phyloP scores from a whole-genome alignment of 2,329 filamentous ascomycete species.

The Penicillium hordei region DNA sequence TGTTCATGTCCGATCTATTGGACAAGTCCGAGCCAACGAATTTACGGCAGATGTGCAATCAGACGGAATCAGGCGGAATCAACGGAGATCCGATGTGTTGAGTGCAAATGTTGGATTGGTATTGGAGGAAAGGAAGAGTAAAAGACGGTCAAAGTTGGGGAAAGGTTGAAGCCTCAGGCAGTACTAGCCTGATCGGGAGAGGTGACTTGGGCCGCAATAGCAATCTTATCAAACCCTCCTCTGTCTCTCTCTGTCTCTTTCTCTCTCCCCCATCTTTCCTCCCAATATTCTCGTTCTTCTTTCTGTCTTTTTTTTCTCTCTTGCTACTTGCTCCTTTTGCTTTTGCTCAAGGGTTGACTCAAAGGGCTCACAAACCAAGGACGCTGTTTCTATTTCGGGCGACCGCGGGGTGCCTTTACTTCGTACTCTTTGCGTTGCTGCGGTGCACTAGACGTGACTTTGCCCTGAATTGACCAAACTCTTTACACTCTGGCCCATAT shows the following conservation, averaged over 20 bases:
- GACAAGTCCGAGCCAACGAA: not conserved
- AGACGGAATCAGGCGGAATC: not conserved
- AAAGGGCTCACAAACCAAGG: not conserved
- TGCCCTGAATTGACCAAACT: not conserved
- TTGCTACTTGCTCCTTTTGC: not conserved
- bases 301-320: slow-evolving; percentile 1
- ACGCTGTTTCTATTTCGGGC: not conserved
- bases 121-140: slow-evolving; percentile 4
- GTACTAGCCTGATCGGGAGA: slow-evolving; percentile 27
- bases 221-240: slow-evolving; percentile 15
- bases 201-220: slow-evolving; percentile 28
- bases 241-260: slow-evolving; percentile 3
- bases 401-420: not conserved
- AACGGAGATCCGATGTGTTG: not conserved
- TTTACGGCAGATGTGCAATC: not conserved
- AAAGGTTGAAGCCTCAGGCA: slow-evolving; percentile 17
- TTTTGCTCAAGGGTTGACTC: not conserved
- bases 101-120: not conserved
- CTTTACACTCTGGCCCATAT: not conserved
- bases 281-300: not conserved
- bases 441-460: not conserved
- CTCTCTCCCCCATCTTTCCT: not conserved
- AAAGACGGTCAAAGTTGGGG: slow-evolving; percentile 10
- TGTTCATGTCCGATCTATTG: slow-evolving; percentile 8
- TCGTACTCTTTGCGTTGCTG: not conserved